phyloP scores from a whole-genome alignment of 2,329 filamentous ascomycete species.

The Corniculantispora saksenae region DNA sequence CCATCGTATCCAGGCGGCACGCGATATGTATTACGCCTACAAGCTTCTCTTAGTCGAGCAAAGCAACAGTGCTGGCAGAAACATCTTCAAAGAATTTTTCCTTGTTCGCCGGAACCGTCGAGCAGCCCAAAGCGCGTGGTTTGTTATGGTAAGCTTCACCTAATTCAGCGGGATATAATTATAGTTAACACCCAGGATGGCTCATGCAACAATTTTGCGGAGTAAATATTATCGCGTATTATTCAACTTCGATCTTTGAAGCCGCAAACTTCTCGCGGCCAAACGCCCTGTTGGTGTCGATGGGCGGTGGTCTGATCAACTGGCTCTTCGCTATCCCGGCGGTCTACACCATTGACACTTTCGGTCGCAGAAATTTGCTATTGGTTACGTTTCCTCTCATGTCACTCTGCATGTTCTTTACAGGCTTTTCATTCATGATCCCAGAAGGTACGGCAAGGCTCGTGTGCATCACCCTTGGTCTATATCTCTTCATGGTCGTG shows the following conservation, averaged over 20 bases:
- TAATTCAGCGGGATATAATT: constrained; percentile 22
- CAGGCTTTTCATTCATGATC: constrained; percentile 29
- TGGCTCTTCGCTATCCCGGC: constrained; percentile 61
- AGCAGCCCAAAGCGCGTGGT: constrained; percentile 38
- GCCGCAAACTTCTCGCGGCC: constrained; percentile 43
- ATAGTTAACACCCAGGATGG: constrained; percentile 44
- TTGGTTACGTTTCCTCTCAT: constrained; percentile 61
- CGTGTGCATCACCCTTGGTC: constrained; percentile 32
- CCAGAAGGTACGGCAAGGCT: constrained; percentile 23
- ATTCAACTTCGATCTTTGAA: constrained; percentile 47
- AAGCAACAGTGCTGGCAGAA: constrained; percentile 30
- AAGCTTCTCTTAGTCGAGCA: constrained; percentile 36
- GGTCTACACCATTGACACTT: constrained; percentile 60
- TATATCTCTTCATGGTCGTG: constrained; percentile 37
- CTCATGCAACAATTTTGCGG: constrained; percentile 40
- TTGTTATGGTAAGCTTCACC: constrained; percentile 37
- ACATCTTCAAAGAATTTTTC: constrained; percentile 39
- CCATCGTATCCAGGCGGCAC: constrained; percentile 48
- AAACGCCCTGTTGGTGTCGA: constrained; percentile 52
- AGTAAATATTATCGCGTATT: constrained; percentile 60
- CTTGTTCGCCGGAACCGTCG: constrained; percentile 38
- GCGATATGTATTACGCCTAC: constrained; percentile 54
- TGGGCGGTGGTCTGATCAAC: constrained; percentile 59
- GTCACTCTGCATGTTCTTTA: constrained; percentile 51
- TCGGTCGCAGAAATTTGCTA: constrained; percentile 55